phyloP scores from a whole-genome alignment of 495 filamentous ascomycete species.

The Xylaria grammica region DNA sequence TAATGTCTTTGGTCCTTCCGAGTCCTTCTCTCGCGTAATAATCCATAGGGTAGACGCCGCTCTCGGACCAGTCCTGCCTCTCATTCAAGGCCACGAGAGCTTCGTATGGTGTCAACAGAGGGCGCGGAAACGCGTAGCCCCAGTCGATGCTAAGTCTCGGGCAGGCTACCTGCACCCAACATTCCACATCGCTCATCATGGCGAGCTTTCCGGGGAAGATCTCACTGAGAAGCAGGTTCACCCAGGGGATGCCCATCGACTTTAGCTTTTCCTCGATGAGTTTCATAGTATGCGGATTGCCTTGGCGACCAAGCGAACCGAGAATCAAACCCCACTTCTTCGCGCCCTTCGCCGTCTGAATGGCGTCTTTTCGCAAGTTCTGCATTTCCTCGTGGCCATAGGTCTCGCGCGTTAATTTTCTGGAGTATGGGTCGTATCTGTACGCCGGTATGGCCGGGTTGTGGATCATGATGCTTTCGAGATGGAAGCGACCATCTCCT shows the following conservation, averaged over 20 bases:
- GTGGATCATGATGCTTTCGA: constrained; percentile 98
- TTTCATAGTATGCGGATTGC: constrained; percentile 89
- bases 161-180: constrained; percentile 98
- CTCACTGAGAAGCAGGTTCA: constrained; percentile 86
- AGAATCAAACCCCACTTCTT: constrained; percentile 94
- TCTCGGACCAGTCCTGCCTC: constrained; percentile 73
- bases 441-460: constrained; percentile 90
- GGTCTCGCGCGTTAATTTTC: constrained; percentile 84
- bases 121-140: constrained; percentile 93
- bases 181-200: constrained; percentile 90
- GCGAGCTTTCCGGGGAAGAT: constrained; percentile 96
- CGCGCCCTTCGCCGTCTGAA: constrained; percentile 71
- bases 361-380: constrained; percentile 75
- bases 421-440: constrained; percentile 95
- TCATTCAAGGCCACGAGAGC: constrained; percentile 85
- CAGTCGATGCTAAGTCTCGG: constrained; percentile 95
- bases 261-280: constrained; percentile 79
- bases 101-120: constrained; percentile 92
- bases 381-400: constrained; percentile 94
- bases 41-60: constrained; percentile 93
- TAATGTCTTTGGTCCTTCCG: constrained; percentile 68
- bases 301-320: constrained; percentile 89
- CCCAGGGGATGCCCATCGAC: constrained; percentile 70
- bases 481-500: constrained; percentile 94
- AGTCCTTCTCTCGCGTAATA: constrained; percentile 94